phyloP scores from a whole-genome alignment of 345 rosid genomes.

The Iberis pinnata region DNA sequence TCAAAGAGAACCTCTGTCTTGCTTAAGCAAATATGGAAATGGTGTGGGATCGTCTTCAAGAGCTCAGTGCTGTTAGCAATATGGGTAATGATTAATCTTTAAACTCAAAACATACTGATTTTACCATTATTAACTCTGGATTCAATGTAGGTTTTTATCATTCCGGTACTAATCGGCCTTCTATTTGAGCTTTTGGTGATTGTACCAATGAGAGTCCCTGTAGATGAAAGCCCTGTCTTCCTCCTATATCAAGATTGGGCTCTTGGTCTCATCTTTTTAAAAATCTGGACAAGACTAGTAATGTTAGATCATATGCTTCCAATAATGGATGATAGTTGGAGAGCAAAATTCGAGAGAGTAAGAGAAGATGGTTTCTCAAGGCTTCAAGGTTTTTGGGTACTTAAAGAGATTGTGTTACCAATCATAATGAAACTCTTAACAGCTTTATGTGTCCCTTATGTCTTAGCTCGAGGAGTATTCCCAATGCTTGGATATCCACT shows the following conservation, averaged over 20 bases:
- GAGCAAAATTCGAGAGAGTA: slow-evolving; percentile 85
- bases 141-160: slow-evolving; percentile 65
- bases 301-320: slow-evolving; percentile 99
- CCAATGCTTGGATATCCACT: slow-evolving; percentile 89
- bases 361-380: slow-evolving; percentile 93
- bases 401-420: slow-evolving; percentile 81
- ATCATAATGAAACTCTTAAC: slow-evolving; percentile 92
- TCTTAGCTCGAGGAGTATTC: slow-evolving; percentile 83
- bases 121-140: slow-evolving; percentile 1
- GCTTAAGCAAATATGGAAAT: slow-evolving; percentile 67
- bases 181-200: slow-evolving; percentile 96
- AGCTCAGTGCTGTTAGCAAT: slow-evolving; percentile 73
- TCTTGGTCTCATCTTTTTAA: slow-evolving; percentile 86
- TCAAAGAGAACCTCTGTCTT: slow-evolving; percentile 57
- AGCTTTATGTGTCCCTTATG: slow-evolving; percentile 91
- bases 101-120: no score
- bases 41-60: slow-evolving; percentile 82
- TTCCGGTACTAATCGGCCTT: slow-evolving; percentile 90
- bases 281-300: slow-evolving; percentile 98
- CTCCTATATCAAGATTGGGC: slow-evolving; percentile 99
- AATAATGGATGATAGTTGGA: slow-evolving; percentile 86
- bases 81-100: slow-evolving; percentile 57
- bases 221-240: slow-evolving; percentile 98
- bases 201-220: slow-evolving; percentile 99
- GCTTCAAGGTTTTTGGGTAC: slow-evolving; percentile 87